Conservation (phyloP, 345 rosid species). For the Pugionium cornutum region DNA sequence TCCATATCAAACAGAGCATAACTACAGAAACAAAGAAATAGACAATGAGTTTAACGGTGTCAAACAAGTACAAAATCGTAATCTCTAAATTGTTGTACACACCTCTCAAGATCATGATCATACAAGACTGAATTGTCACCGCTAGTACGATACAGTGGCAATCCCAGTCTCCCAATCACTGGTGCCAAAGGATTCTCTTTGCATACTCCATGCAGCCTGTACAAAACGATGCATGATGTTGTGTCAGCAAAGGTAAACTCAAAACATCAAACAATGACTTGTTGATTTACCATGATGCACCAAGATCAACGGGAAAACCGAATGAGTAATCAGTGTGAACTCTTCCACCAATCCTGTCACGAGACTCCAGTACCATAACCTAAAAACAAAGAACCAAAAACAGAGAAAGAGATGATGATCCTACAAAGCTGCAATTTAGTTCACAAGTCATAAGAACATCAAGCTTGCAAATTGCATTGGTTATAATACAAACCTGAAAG, state of each 20-base stretch:
- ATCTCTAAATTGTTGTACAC: background rate
- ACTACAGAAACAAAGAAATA: conserved; percentile 53
- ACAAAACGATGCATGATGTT: conserved; percentile 10
- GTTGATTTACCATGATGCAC: conserved; percentile 80
- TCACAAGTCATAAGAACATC: background rate
- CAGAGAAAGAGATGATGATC: conserved; percentile 15
- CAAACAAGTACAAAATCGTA: background rate
- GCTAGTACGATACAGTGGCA: conserved; percentile 89
- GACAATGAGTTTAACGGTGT: background rate
- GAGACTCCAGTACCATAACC: conserved; percentile 84
- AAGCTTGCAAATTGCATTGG: background rate
- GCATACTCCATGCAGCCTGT: conserved; percentile 98
- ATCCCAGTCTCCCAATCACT: conserved; percentile 79
- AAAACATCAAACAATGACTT: too few species aligned
- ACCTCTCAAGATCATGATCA: conserved; percentile 99
- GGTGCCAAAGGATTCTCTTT: conserved; percentile 95
- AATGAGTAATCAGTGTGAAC: conserved; percentile 80
- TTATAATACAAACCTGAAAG: conserved; percentile 54
- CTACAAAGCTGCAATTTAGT: background rate
- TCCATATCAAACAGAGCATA: conserved; percentile 74
- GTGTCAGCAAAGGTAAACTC: background rate
- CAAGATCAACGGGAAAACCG: conserved; percentile 94
- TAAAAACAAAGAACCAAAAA: conserved; percentile 27
- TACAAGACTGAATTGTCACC: conserved; percentile 95
- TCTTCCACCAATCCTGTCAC: conserved; percentile 85